Percentiles rank a stretch among this genome's conserved stretches.
Evolutionary conservation across 2,329 filamentous ascomycete species (phyloP).

Genomic region (Elsinoe perseae): DNA sequence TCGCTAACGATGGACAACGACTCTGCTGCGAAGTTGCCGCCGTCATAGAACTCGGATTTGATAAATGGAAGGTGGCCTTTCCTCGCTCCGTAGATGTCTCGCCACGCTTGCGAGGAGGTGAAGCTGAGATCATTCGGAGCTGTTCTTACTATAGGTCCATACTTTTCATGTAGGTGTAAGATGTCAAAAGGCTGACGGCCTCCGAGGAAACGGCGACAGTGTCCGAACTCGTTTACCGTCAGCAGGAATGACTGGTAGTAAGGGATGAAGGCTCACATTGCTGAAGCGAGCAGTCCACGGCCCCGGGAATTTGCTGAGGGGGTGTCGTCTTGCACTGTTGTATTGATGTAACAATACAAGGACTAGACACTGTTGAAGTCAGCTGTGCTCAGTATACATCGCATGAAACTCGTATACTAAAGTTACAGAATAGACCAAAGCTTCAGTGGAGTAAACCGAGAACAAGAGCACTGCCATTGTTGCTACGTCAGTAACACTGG

Average conservation of each 20-base stretch:
- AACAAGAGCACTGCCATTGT: too few species aligned
- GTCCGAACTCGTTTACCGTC: neutral
- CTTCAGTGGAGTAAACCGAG: too few species aligned
- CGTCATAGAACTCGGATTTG: slow-evolving; percentile 22
- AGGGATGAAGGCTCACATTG: neutral
- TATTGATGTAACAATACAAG: neutral
- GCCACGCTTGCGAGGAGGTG: slow-evolving; percentile 26
- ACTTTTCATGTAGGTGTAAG: slow-evolving; percentile 31
- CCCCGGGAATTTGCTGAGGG: neutral
- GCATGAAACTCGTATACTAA: too few species aligned
- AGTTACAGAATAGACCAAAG: too few species aligned
- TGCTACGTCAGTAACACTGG: too few species aligned
- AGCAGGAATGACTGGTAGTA: neutral
- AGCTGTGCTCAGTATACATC: too few species aligned
- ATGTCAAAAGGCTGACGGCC: neutral
- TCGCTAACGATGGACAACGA: slow-evolving; percentile 22
- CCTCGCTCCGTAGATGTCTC: slow-evolving; percentile 26
- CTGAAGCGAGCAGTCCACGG: slow-evolving; percentile 6
- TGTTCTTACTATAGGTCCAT: slow-evolving; percentile 42
- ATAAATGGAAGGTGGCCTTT: slow-evolving; percentile 18
- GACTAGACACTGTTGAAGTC: neutral
- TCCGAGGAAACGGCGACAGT: neutral
- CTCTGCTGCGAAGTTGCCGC: slow-evolving; percentile 20
- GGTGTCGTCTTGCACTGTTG: neutral
- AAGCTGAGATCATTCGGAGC: slow-evolving; percentile 44